phyloP scores from a whole-genome alignment of 2,329 filamentous ascomycete species.

The Alternaria consortialis region DNA sequence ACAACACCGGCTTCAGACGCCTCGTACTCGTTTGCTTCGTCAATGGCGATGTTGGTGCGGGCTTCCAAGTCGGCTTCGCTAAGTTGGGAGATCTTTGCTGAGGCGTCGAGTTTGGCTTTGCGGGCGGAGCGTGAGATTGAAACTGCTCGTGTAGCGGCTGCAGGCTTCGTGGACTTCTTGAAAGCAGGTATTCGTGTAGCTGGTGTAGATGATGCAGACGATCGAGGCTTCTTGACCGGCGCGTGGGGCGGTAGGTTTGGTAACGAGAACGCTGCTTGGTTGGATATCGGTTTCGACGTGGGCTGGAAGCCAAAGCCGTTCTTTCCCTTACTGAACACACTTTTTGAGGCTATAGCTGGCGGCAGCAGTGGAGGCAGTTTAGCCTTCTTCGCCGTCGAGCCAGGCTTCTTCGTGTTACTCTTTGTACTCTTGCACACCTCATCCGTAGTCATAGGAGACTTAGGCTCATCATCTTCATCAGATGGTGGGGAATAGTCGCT shows the following conservation, averaged over 20 bases:
- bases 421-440: neutral
- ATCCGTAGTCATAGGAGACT: neutral
- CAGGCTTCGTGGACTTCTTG: neutral
- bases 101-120: neutral
- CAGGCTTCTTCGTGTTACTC: neutral
- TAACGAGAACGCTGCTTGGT: neutral
- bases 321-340: constrained; percentile 5
- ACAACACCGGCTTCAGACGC: neutral
- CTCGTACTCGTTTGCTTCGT: neutral
- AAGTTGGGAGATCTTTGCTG: neutral
- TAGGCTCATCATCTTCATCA: constrained; percentile 6
- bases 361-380: neutral
- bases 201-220: neutral
- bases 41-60: neutral
- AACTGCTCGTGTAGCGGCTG: neutral
- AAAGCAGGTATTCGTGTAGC: neutral
- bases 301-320: constrained; percentile 20
- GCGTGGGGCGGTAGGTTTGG: neutral
- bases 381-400: neutral
- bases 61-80: neutral
- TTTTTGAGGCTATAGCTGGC: neutral
- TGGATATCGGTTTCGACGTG: neutral
- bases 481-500: constrained; percentile 15
- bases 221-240: neutral
- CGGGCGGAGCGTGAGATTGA: neutral